Percentiles rank a stretch among this genome's conserved stretches.
phyloP scores from a whole-genome alignment of 345 rosid genomes.

The Hirschfeldia incana region DNA sequence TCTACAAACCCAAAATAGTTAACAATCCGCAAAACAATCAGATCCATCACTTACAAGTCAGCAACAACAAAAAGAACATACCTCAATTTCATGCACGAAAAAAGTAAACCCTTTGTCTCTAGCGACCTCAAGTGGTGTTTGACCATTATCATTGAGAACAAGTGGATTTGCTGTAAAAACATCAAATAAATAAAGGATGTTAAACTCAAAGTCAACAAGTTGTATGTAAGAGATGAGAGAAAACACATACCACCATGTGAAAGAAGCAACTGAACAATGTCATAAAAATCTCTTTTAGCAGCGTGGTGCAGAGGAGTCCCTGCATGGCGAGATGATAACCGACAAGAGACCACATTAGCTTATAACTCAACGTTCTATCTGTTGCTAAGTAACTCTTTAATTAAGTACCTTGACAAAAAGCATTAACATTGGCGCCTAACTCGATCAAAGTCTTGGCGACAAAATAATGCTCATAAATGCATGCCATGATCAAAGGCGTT shows the following conservation, averaged over 20 bases:
- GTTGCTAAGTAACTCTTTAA: background rate
- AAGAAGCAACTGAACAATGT: constrained; percentile 75
- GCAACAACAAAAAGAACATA: constrained; percentile 11
- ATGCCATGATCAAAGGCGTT: too few species aligned
- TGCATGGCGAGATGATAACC: constrained; percentile 59
- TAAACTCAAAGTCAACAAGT: background rate
- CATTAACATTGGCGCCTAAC: constrained; percentile 82
- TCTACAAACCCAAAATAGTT: constrained; percentile 33
- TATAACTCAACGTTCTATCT: background rate
- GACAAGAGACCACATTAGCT: constrained; percentile 4
- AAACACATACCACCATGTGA: constrained; percentile 61
- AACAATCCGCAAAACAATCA: background rate
- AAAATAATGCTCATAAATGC: constrained; percentile 61
- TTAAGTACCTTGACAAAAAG: constrained; percentile 72
- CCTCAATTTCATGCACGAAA: constrained; percentile 91
- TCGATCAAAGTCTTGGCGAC: constrained; percentile 84
- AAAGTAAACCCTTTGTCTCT: constrained; percentile 66
- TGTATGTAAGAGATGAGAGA: background rate
- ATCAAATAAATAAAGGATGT: background rate
- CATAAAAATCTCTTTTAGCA: constrained; percentile 77
- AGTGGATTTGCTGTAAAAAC: constrained; percentile 71
- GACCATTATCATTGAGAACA: constrained; percentile 83
- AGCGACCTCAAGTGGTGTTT: constrained; percentile 87
- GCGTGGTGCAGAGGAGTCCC: constrained; percentile 98
- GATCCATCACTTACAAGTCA: background rate